These are phyloP conservation scores for Globomyces pollinis-pini DNA, from an alignment of 192 early-diverging fungal species.

Conservation along the genomic window DNA sequence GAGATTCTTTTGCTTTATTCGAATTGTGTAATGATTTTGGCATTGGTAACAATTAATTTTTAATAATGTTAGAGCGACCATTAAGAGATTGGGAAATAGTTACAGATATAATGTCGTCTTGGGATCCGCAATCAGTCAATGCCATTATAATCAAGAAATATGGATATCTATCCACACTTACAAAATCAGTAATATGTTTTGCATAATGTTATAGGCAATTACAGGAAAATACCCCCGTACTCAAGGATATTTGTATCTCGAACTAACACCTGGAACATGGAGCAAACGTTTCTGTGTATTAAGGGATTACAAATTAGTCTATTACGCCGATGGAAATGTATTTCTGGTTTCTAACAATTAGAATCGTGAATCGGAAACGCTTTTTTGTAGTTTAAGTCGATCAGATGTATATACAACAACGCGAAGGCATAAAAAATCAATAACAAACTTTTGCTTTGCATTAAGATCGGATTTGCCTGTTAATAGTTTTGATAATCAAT, in stretches of 20 bases:
- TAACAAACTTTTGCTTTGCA: constrained; percentile 75
- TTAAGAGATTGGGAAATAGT: constrained; percentile 85
- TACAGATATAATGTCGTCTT: constrained; percentile 69
- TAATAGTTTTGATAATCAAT: constrained; percentile 73
- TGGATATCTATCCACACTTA: constrained; percentile 49
- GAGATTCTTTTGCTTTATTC: constrained; percentile 76
- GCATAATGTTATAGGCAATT: constrained; percentile 29
- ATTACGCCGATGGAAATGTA: constrained; percentile 61
- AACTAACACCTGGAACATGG: constrained; percentile 80
- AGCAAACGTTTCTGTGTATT: constrained; percentile 65
- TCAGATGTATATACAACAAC: constrained; percentile 83
- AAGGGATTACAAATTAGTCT: constrained; percentile 57
- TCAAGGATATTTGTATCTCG: constrained; percentile 65
- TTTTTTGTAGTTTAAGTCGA: constrained; percentile 49
- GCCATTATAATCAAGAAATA: constrained; percentile 72
- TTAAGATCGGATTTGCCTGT: constrained; percentile 72
- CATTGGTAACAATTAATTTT: constrained; percentile 48
- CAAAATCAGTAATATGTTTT: constrained; percentile 40
- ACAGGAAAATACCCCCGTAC: constrained; percentile 37
- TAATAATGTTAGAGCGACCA: constrained; percentile 65
- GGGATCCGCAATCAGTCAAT: constrained; percentile 72
- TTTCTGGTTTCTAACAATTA: neutral
- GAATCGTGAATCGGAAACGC: constrained; percentile 17
- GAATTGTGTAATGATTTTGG: constrained; percentile 81
- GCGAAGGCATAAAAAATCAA: constrained; percentile 52